A percentile compares a stretch with the other conserved stretches of the same genome.
Evolutionary conservation across 163 green algal species (phyloP).

Genomic region (Chlorella variabilis): DNA sequence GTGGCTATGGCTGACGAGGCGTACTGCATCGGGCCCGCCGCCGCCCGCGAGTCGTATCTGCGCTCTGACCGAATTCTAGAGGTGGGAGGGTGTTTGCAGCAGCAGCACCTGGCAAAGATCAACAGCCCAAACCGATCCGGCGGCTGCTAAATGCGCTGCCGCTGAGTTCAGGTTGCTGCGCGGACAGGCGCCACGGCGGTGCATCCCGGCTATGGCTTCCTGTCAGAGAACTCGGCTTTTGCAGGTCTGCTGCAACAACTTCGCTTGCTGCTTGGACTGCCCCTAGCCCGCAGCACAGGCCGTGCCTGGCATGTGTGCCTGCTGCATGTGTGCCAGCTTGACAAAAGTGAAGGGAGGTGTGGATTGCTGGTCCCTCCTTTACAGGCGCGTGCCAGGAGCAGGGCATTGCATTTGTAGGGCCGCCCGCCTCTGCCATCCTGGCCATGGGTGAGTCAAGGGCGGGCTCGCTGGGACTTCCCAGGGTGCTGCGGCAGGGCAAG

Average conservation of each 20-base stretch:
- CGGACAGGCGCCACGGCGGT: constrained; percentile 65
- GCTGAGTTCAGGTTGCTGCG: constrained; percentile 50
- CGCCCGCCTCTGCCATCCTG: constrained; percentile 76
- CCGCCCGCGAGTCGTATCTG: constrained; percentile 85
- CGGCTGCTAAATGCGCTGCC: neutral
- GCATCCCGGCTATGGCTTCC: constrained; percentile 91
- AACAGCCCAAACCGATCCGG: neutral
- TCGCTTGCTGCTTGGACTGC: too few species aligned
- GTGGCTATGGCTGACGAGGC: constrained; percentile 78
- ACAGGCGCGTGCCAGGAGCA: constrained; percentile 64
- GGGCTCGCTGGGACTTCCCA: too few species aligned
- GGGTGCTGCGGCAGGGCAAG: too few species aligned
- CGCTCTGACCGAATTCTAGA: constrained; percentile 55
- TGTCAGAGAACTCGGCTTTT: constrained; percentile 67
- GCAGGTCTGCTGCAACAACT: constrained; percentile 7
- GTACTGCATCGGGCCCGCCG: constrained; percentile 77
- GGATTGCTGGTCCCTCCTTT: too few species aligned
- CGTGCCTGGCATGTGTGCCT: too few species aligned
- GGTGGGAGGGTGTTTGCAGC: neutral
- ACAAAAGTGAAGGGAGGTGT: too few species aligned
- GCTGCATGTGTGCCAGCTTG: too few species aligned
- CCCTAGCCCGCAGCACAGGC: too few species aligned
- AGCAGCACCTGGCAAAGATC: neutral
- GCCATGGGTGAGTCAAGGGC: constrained; percentile 83
- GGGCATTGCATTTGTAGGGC: constrained; percentile 82